These are phyloP conservation scores for Aschersonia sp. DNA, from an alignment of 2,329 filamentous ascomycete species.

Conservation along the genomic window DNA sequence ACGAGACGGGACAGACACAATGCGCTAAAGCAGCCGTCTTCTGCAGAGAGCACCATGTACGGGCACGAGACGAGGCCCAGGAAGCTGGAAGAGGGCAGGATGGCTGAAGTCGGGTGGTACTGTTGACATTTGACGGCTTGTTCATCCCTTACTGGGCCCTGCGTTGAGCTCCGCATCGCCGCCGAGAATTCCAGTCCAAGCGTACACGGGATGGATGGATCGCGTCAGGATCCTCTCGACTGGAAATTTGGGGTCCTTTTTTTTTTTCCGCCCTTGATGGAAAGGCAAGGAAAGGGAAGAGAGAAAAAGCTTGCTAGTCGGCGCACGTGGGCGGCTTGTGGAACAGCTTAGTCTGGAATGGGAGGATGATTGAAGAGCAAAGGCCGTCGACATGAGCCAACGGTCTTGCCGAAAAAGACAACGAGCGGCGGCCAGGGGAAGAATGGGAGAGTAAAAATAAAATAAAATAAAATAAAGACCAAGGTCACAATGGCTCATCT, in stretches of 20 bases:
- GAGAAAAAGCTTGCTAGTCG: background rate
- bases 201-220: too few species aligned
- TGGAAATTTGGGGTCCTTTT: background rate
- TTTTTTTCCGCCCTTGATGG: background rate
- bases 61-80: background rate
- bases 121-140: background rate
- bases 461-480: background rate
- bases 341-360: background rate
- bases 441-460: background rate
- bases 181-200: too few species aligned
- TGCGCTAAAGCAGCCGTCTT: background rate
- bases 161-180: background rate
- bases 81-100: background rate
- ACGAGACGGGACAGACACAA: background rate
- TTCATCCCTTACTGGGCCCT: background rate
- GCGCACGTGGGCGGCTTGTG: background rate
- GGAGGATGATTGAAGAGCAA: background rate
- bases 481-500: background rate
- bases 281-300: background rate
- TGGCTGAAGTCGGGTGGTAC: background rate
- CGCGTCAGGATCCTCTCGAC: background rate
- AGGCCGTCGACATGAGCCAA: too few species aligned
- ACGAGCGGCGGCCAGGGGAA: too few species aligned
- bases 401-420: too few species aligned
- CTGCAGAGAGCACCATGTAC: too few species aligned